A percentile compares a stretch with the other conserved stretches of the same genome.
Conservation (phyloP, 768 basidiomycete genomes). For the Suillus hirtellus region DNA sequence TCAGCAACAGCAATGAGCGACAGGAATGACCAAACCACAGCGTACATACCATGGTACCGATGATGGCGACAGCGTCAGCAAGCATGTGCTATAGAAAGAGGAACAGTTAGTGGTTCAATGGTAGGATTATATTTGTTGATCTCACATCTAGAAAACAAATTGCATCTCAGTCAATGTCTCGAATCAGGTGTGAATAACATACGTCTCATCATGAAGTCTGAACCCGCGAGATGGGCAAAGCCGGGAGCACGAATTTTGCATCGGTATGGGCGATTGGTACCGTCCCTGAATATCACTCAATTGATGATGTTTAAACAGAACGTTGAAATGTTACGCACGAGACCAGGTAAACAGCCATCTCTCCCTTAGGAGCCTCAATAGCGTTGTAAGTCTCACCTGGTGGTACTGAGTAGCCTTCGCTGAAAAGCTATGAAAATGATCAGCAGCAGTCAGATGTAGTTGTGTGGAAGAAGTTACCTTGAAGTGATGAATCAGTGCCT, state of each 20-base stretch:
- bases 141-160: conserved; percentile 39
- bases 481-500: conserved; percentile 97
- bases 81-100: conserved; percentile 68
- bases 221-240: conserved; percentile 92
- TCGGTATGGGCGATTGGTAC: conserved; percentile 92
- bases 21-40: conserved; percentile 9
- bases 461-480: conserved; percentile 52
- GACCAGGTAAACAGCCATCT: conserved; percentile 98
- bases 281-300: conserved; percentile 56
- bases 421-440: conserved; percentile 68
- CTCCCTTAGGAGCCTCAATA: conserved; percentile 98
- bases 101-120: conserved; percentile 17
- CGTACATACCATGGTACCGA: conserved; percentile 88
- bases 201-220: conserved; percentile 99
- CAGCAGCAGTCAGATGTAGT: not conserved
- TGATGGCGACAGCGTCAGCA: conserved; percentile 94
- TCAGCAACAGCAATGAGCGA: conserved; percentile 15
- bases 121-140: not conserved
- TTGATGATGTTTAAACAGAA: conserved; percentile 4
- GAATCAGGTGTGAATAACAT: conserved; percentile 33
- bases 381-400: conserved; percentile 95
- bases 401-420: conserved; percentile 95
- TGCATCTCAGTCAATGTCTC: conserved; percentile 6
- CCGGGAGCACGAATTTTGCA: conserved; percentile 98
- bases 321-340: conserved; percentile 53